Conservation (phyloP, 2,329 filamentous ascomycete species). For the Cordyceps pruinosa region DNA sequence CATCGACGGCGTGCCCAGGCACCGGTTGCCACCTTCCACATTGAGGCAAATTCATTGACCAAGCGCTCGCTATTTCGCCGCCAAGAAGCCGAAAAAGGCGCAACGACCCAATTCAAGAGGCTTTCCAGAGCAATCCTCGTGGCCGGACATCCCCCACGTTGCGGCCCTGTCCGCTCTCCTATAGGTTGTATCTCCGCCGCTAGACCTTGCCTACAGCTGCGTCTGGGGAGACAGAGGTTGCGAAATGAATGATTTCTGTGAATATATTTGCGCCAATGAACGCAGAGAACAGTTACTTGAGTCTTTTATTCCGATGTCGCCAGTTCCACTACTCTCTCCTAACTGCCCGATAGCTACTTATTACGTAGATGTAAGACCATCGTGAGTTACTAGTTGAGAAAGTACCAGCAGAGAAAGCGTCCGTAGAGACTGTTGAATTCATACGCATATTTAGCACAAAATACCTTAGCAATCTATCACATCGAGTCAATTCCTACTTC, state of each 20-base stretch:
- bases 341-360: background rate
- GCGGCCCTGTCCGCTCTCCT: background rate
- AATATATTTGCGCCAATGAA: constrained; percentile 2
- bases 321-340: background rate
- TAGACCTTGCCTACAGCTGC: background rate
- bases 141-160: background rate
- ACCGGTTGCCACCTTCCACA: background rate
- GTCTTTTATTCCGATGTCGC: background rate
- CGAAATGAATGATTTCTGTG: background rate
- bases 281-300: background rate
- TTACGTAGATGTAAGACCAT: no score
- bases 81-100: background rate
- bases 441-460: no score
- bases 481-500: no score
- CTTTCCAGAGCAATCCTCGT: background rate
- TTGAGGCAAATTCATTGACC: background rate
- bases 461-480: no score
- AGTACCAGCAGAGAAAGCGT: no score
- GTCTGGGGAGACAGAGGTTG: background rate
- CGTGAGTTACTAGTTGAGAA: no score
- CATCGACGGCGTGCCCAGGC: background rate
- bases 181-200: background rate
- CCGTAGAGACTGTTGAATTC: no score
- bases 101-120: background rate
- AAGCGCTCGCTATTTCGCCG: background rate